phyloP scores from a whole-genome alignment of 768 basidiomycete species.

The Lentinula lateritia region DNA sequence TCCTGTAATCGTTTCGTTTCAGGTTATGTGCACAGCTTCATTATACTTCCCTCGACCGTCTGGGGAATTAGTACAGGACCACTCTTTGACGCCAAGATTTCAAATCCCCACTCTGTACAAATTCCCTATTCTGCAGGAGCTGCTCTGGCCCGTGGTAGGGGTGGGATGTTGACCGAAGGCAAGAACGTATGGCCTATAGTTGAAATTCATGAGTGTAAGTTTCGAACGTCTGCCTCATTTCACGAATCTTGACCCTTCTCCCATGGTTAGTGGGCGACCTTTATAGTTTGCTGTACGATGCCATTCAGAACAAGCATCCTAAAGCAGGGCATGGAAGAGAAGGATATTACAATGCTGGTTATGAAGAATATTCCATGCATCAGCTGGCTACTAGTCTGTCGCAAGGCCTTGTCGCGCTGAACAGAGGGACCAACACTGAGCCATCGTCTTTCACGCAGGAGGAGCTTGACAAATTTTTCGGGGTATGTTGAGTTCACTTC shows the following conservation, averaged over 20 bases:
- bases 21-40: conserved; percentile 49
- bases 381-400: conserved; percentile 13
- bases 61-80: conserved; percentile 16
- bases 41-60: conserved; percentile 38
- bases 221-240: not conserved
- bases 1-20: not conserved
- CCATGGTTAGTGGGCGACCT: conserved; percentile 11
- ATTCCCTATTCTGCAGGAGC: conserved; percentile 15
- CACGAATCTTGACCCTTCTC: not conserved
- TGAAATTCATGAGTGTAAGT: conserved; percentile 19
- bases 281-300: conserved; percentile 12
- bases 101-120: conserved; percentile 15
- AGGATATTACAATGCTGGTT: conserved; percentile 18
- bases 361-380: conserved; percentile 14
- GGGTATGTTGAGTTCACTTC: not conserved
- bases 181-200: conserved; percentile 20
- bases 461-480: conserved; percentile 21
- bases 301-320: conserved; percentile 10
- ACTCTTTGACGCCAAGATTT: conserved; percentile 15
- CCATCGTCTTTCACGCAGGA: conserved; percentile 26
- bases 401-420: conserved; percentile 10
- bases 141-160: conserved; percentile 13
- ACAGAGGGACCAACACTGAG: conserved; percentile 17
- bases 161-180: conserved; percentile 18
- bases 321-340: conserved; percentile 16